Percentiles rank a stretch among this genome's conserved stretches.
Evolutionary conservation across 805 yeast genomes (phyloP).

Genomic region (Yarrowia divulgata): DNA sequence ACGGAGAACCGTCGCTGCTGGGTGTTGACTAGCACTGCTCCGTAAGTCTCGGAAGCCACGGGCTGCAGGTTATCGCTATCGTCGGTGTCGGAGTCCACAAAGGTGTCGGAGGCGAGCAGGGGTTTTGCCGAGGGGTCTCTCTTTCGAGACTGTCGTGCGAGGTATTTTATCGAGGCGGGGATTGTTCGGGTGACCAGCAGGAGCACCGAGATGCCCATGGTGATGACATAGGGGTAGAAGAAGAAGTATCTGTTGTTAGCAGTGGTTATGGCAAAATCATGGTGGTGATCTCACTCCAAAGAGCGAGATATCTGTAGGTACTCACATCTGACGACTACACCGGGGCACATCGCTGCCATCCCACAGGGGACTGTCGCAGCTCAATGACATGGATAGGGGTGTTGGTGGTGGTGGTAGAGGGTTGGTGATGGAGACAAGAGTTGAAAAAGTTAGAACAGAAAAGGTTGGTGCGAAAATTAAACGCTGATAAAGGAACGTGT

Average conservation of each 20-base stretch:
- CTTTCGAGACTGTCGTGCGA: constrained; percentile 21
- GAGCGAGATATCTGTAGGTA: not conserved
- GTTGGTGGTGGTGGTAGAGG: not conserved
- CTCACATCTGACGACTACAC: constrained; percentile 37
- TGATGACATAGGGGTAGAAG: constrained; percentile 32
- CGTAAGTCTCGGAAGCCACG: constrained; percentile 19
- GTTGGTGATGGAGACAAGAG: not conserved
- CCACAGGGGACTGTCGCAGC: constrained; percentile 40
- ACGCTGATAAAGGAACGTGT: constrained; percentile 26
- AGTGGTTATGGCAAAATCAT: not conserved
- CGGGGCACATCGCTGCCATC: constrained; percentile 39
- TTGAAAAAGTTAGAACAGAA: constrained; percentile 14
- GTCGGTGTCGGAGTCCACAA: constrained; percentile 35
- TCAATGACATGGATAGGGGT: constrained; percentile 28
- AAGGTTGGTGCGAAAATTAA: constrained; percentile 22
- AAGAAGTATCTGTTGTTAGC: constrained; percentile 37
- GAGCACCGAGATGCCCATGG: constrained; percentile 19
- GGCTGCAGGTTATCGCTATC: constrained; percentile 12
- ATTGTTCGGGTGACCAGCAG: constrained; percentile 19
- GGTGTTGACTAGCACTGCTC: constrained; percentile 35
- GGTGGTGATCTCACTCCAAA: not conserved
- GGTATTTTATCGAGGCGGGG: constrained; percentile 33
- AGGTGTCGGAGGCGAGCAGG: constrained; percentile 21
- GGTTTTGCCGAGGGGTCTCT: constrained; percentile 26
- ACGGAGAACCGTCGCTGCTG: constrained; percentile 33